phyloP scores from a whole-genome alignment of 768 basidiomycete species.

The Suillus paluster region DNA sequence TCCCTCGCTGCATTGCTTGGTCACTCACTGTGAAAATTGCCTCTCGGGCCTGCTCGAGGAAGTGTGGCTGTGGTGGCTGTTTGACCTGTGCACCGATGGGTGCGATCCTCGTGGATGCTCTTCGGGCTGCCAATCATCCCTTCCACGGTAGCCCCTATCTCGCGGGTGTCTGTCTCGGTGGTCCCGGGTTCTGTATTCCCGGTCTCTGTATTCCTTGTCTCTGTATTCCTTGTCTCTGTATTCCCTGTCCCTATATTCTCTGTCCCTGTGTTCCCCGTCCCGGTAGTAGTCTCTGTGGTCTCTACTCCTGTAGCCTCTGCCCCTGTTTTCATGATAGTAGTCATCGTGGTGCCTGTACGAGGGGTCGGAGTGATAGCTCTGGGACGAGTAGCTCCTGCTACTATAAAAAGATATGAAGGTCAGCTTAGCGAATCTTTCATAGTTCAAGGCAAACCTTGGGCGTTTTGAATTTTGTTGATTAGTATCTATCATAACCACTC shows the following conservation, averaged over 20 bases:
- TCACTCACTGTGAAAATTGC: constrained; percentile 25
- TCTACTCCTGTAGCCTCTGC: constrained; percentile 23
- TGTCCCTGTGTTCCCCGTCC: constrained; percentile 20
- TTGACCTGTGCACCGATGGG: constrained; percentile 18
- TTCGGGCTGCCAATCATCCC: constrained; percentile 1
- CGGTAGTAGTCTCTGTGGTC: constrained; percentile 24
- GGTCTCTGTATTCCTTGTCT: constrained; percentile 2
- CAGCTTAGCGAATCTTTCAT: neutral
- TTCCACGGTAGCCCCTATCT: neutral
- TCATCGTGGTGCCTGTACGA: constrained; percentile 28
- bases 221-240: constrained; percentile 16
- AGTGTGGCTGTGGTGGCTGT: constrained; percentile 23
- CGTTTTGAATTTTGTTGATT: constrained; percentile 19
- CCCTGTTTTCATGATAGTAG: constrained; percentile 23
- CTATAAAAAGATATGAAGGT: constrained; percentile 20
- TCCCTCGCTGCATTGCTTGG: neutral
- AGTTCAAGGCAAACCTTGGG: constrained; percentile 22
- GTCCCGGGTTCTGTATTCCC: constrained; percentile 1
- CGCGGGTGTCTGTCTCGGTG: constrained; percentile 1
- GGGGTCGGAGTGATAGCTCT: constrained; percentile 26
- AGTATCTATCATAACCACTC: constrained; percentile 27
- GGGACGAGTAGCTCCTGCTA: constrained; percentile 30
- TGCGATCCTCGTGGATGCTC: constrained; percentile 26
- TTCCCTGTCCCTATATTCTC: constrained; percentile 19
- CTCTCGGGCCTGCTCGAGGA: constrained; percentile 19